Evolutionary conservation across 345 rosid genomes (phyloP).

Genomic region (Eucalyptus decipiens): DNA sequence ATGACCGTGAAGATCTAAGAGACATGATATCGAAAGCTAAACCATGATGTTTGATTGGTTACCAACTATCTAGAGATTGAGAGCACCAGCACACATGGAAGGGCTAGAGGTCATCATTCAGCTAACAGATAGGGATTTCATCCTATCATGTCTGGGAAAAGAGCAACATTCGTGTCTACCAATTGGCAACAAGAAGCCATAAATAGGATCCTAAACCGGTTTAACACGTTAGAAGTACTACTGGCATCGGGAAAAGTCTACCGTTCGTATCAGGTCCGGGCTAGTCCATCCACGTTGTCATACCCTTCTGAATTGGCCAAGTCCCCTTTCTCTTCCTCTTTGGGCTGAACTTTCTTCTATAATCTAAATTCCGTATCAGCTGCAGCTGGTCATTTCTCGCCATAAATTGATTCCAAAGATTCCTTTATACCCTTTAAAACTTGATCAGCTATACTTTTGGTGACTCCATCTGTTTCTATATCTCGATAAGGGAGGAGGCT

Average conservation of each 20-base stretch:
- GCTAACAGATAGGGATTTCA: not conserved
- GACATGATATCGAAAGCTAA: not conserved
- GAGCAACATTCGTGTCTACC: not conserved
- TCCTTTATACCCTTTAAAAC: not conserved
- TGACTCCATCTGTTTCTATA: conserved; percentile 1
- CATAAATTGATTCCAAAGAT: not conserved
- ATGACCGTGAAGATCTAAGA: not conserved
- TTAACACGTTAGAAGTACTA: not conserved
- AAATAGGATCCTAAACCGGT: not conserved
- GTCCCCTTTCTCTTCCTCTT: conserved; percentile 1
- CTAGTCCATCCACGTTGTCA: conserved; percentile 7
- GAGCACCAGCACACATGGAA: no score
- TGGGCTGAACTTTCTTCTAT: conserved; percentile 1
- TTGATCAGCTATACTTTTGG: not conserved
- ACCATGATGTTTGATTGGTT: not conserved
- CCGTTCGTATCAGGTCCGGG: conserved; percentile 4
- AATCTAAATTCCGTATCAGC: not conserved
- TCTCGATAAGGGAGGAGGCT: conserved; percentile 16
- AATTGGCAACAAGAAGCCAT: not conserved
- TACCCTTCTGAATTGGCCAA: not conserved
- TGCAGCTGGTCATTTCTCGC: not conserved
- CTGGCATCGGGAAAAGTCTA: not conserved
- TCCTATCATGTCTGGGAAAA: not conserved
- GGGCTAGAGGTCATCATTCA: not conserved
- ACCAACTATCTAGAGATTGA: not conserved